Evolutionary conservation across 139 green algal species (phyloP), one percentile per base, ranked within the genome.

Genomic region (Micromonas commoda): DNA sequence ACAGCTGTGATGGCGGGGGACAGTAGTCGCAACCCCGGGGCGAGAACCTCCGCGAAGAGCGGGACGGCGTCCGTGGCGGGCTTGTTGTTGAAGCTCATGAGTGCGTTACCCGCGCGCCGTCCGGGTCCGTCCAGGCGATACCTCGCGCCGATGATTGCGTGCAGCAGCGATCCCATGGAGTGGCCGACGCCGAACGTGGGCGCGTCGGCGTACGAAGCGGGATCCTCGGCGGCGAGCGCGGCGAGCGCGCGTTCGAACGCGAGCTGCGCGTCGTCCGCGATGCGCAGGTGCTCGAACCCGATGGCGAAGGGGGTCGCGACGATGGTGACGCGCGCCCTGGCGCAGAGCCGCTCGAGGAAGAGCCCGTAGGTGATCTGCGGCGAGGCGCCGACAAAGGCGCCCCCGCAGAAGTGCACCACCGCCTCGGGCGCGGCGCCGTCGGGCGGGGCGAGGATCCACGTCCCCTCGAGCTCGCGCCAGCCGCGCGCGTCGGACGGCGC

Each of bases 31-130:
- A 90, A 84, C 21, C 85, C 85, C 31, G 93, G 91, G 13, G 87
- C 90, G 38, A 97, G 85, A 73, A 94, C 79, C 1, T 90, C 89
- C 0, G 89, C 89, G 52, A 96, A 83, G 63, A 96, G 84, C 4
- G 93, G 93, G 31, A 97, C 91, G 33, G 85, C 78, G 63, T 78
- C 52, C 20, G 80, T 85, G 16, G 88, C 90, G 19, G 86, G 87
- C 9, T 84, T 85, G 88, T 96, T 96, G 85, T 98, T 98, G 90
- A 91, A 98, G 3, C 84, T 90, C 81, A 98, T 87, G 23, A 97
- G 81, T 21, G 93, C 84, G 80, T 96, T 97, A 76, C 91, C 92
- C 1, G 83, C 80, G 31, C 89, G 84, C 80, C 88, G 74, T 54
- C 75, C 1, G 51, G n/a, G n/a, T n/a, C n/a, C n/a, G 64, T 77